Conservation (phyloP, 257 asterid genomes). For the Solanum dulcamara region DNA sequence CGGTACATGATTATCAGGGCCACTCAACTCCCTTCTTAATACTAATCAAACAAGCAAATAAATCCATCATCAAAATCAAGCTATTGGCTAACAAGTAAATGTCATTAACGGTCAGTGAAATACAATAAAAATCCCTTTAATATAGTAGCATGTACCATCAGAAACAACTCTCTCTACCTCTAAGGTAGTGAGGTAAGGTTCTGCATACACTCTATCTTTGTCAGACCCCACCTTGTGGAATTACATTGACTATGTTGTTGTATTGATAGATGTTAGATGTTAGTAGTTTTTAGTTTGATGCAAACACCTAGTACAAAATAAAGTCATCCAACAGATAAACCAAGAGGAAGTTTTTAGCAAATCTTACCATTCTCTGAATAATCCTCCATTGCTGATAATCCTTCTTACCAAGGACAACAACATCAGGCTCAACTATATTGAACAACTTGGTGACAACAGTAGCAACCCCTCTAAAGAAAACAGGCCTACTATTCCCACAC, state of each 20-base stretch:
- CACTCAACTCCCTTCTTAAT: not conserved
- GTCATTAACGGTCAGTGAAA: not conserved
- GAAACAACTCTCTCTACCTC: not conserved
- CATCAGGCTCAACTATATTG: conserved; percentile 86
- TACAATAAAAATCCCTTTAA: not conserved
- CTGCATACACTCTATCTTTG: not conserved
- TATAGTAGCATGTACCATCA: not conserved
- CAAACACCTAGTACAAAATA: not conserved
- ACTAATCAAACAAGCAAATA: not conserved
- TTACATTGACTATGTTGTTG: not conserved
- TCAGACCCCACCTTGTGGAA: too few species aligned
- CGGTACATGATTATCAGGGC: not conserved
- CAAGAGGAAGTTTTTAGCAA: not conserved
- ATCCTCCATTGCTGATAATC: conserved; percentile 94
- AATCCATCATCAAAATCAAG: not conserved
- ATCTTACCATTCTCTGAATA: conserved; percentile 62
- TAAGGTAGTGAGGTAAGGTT: not conserved
- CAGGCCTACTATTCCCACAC: conserved; percentile 88
- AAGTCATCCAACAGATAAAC: not conserved
- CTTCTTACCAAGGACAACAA: conserved; percentile 90
- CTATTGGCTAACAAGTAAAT: not conserved
- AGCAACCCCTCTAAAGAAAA: conserved; percentile 88
- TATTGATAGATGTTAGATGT: not conserved
- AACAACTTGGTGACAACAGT: conserved; percentile 84
- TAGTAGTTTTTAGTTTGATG: too few species aligned